Evolutionary conservation across 306 rosid genomes (phyloP).

Genomic region (Prunus kanzakura): DNA sequence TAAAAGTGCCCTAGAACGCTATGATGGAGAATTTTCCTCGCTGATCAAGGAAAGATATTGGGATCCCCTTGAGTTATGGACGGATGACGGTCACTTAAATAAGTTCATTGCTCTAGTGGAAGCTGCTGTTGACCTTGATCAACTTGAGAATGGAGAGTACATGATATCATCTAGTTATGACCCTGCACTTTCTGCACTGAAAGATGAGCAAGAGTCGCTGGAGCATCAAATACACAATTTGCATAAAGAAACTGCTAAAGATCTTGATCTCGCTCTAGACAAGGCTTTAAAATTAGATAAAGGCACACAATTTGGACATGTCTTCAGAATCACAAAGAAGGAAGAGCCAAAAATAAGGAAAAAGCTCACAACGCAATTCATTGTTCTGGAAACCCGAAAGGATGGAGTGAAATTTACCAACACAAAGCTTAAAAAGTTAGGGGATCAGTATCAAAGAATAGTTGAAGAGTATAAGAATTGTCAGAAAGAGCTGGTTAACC

Average conservation of each 20-base stretch:
- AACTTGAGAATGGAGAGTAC: conserved; percentile 91
- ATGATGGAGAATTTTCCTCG: conserved; percentile 74
- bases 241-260: conserved; percentile 72
- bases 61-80: conserved; percentile 66
- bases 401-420: conserved; percentile 99
- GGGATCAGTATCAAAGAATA: conserved; percentile 76
- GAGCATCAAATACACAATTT: conserved; percentile 69
- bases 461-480: conserved; percentile 81
- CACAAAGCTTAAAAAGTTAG: conserved; percentile 79
- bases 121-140: conserved; percentile 88
- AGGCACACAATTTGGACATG: conserved; percentile 93
- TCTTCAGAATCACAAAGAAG: conserved; percentile 93
- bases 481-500: conserved; percentile 75
- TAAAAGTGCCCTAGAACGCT: conserved; percentile 57
- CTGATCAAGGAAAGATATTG: conserved; percentile 63
- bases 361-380: conserved; percentile 82
- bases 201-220: conserved; percentile 62
- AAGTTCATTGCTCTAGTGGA: conserved; percentile 83
- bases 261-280: conserved; percentile 83
- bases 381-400: conserved; percentile 92
- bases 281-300: conserved; percentile 86
- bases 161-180: conserved; percentile 87
- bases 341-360: conserved; percentile 98
- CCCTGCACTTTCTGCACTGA: conserved; percentile 56
- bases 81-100: conserved; percentile 67